phyloP scores from a whole-genome alignment of 2,329 filamentous ascomycete species.

The Aspergillus hiratsukae region DNA sequence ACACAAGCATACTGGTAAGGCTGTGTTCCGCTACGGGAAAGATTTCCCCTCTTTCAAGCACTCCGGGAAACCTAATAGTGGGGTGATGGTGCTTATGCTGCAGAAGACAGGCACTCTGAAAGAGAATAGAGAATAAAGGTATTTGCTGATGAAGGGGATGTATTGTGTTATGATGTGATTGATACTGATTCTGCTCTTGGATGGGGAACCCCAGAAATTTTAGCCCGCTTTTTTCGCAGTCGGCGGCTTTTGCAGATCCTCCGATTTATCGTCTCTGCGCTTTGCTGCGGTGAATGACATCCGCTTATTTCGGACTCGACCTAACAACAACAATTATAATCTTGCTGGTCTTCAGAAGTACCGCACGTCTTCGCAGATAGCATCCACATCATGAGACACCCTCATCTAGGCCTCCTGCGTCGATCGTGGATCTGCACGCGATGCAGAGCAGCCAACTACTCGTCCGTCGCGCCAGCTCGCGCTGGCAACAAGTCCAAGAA shows the following conservation, averaged over 20 bases:
- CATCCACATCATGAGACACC: conserved; percentile 24
- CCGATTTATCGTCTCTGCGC: background rate
- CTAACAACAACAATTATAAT: no score
- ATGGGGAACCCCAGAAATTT: conserved; percentile 9
- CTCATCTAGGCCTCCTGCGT: conserved; percentile 21
- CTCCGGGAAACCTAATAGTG: background rate
- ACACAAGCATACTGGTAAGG: conserved; percentile 13
- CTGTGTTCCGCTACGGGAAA: background rate
- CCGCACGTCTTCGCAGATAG: background rate
- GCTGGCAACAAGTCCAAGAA: conserved; percentile 27
- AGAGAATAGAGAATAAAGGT: background rate
- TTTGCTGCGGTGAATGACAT: background rate
- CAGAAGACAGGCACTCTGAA: background rate
- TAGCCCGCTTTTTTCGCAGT: conserved; percentile 9
- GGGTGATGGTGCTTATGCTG: background rate
- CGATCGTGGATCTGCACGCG: conserved; percentile 35
- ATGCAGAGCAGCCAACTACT: conserved; percentile 29
- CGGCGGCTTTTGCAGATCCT: conserved; percentile 1
- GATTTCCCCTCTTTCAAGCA: background rate
- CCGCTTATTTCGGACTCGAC: background rate
- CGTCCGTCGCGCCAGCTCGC: conserved; percentile 22
- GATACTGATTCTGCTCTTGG: background rate
- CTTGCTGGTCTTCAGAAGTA: background rate
- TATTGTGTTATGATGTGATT: background rate
- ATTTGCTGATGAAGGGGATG: background rate